Evolutionary conservation across 2,329 filamentous ascomycete species (phyloP).

Genomic region (Pseudocercospora macadamiae): DNA sequence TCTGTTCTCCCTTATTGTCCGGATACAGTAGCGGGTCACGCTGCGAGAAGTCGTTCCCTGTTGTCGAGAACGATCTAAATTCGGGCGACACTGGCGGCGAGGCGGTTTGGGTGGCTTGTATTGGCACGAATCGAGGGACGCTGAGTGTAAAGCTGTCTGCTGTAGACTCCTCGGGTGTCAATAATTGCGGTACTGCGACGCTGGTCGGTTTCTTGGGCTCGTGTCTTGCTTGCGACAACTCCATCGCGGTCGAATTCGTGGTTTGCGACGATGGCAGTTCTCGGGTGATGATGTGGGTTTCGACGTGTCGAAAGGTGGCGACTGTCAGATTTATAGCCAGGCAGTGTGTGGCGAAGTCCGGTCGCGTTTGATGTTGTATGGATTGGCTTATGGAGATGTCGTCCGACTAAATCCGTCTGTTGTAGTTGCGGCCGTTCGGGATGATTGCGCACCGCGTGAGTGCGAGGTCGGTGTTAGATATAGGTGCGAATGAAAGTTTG

Average conservation of each 20-base stretch:
- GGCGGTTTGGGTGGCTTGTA: slow-evolving; percentile 12
- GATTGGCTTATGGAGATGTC: slow-evolving; percentile 16
- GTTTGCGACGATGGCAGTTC: slow-evolving; percentile 6
- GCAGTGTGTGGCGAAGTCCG: slow-evolving; percentile 24
- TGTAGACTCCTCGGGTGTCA: slow-evolving; percentile 28
- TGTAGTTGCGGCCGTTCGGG: slow-evolving; percentile 8
- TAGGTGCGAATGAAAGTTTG: background rate
- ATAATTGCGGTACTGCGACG: slow-evolving; percentile 19
- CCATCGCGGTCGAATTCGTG: slow-evolving; percentile 18
- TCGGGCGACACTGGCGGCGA: slow-evolving; percentile 30
- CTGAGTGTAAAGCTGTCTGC: slow-evolving; percentile 26
- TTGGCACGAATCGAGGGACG: slow-evolving; percentile 2
- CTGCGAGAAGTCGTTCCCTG: slow-evolving; percentile 14
- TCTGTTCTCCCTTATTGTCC: slow-evolving; percentile 14
- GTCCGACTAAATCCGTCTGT: slow-evolving; percentile 26
- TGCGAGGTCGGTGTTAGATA: background rate
- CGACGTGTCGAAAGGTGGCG: slow-evolving; percentile 12
- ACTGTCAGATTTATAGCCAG: slow-evolving; percentile 19
- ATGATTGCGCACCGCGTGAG: background rate
- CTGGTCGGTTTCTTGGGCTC: slow-evolving; percentile 20
- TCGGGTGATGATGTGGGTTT: background rate
- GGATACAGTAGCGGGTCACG: slow-evolving; percentile 28
- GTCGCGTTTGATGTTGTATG: slow-evolving; percentile 25
- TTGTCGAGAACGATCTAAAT: slow-evolving; percentile 20
- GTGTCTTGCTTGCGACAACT: slow-evolving; percentile 19